Evolutionary conservation across 1,139 yeast genomes (phyloP).

Genomic region (Trichomonascaceae sp.): DNA sequence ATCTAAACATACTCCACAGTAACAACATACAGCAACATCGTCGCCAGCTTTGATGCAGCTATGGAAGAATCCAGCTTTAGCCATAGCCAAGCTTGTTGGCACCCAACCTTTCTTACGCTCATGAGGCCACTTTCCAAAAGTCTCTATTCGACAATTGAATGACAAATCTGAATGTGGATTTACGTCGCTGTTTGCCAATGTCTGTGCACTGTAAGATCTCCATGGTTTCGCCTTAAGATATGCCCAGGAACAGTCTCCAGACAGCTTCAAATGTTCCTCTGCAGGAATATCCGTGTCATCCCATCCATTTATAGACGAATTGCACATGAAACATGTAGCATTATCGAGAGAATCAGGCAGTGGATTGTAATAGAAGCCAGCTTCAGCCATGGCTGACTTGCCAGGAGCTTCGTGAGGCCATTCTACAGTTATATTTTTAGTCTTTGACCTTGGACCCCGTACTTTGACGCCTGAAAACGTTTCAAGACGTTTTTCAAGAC

Average conservation of each 20-base stretch:
- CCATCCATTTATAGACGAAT: conserved; percentile 36
- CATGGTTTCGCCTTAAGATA: conserved; percentile 23
- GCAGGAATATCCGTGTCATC: conserved; percentile 33
- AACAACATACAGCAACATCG: conserved; percentile 65
- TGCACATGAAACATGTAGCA: conserved; percentile 61
- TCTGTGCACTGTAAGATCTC: conserved; percentile 14
- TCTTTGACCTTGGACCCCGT: conserved; percentile 20
- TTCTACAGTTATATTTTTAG: conserved; percentile 15
- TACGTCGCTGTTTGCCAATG: conserved; percentile 13
- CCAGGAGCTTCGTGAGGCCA: conserved; percentile 32
- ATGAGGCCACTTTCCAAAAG: conserved; percentile 57
- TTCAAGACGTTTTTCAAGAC: conserved; percentile 24
- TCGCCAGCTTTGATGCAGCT: conserved; percentile 56
- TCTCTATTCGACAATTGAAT: conserved; percentile 40
- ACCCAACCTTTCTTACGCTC: conserved; percentile 37
- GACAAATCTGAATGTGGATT: conserved; percentile 40
- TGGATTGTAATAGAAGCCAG: conserved; percentile 71
- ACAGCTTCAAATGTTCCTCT: conserved; percentile 42
- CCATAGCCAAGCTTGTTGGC: conserved; percentile 45
- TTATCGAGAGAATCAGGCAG: conserved; percentile 36
- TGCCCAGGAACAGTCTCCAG: conserved; percentile 46
- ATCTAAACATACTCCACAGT: conserved; percentile 62
- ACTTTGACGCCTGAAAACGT: conserved; percentile 24
- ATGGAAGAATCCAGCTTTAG: conserved; percentile 65
- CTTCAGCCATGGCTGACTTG: conserved; percentile 42